Conservation (phyloP, 352 stramenopile genomes). For the Phytophthora pseudosyringae region DNA sequence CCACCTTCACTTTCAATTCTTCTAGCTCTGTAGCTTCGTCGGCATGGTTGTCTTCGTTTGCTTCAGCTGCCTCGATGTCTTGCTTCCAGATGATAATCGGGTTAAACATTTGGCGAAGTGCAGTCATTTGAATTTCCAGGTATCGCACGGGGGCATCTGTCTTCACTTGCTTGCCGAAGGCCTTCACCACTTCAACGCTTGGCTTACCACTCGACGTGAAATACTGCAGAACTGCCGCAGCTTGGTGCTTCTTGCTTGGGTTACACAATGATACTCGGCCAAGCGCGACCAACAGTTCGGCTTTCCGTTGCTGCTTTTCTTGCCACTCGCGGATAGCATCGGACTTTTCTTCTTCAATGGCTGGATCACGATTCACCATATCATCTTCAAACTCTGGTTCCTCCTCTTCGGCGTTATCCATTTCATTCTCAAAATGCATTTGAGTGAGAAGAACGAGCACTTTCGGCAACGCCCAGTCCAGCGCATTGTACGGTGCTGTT, state of each 20-base stretch:
- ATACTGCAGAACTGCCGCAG: slow-evolving; percentile 70
- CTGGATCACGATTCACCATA: slow-evolving; percentile 21
- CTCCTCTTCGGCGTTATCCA: slow-evolving; percentile 62
- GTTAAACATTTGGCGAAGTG: slow-evolving; percentile 73
- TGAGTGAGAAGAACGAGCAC: slow-evolving; percentile 74
- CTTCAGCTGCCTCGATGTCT: slow-evolving; percentile 43
- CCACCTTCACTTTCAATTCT: slow-evolving; percentile 64
- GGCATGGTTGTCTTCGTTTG: slow-evolving; percentile 13
- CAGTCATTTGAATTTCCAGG: slow-evolving; percentile 90
- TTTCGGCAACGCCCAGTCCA: slow-evolving; percentile 78
- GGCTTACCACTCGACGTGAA: slow-evolving; percentile 61
- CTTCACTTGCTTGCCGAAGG: slow-evolving; percentile 84
- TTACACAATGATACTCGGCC: slow-evolving; percentile 80
- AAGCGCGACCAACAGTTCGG: slow-evolving; percentile 74
- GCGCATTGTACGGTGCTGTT: slow-evolving; percentile 54
- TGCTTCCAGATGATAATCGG: slow-evolving; percentile 71
- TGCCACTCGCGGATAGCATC: slow-evolving; percentile 33
- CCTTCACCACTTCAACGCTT: slow-evolving; percentile 75
- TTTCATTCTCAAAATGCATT: slow-evolving; percentile 86
- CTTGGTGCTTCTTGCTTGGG: slow-evolving; percentile 83
- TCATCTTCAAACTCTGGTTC: slow-evolving; percentile 43
- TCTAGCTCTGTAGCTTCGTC: slow-evolving; percentile 53
- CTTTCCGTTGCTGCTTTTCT: slow-evolving; percentile 52
- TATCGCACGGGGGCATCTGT: slow-evolving; percentile 77
- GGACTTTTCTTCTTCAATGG: slow-evolving; percentile 27